Evolutionary conservation across 2,329 filamentous ascomycete species (phyloP), one percentile per base, ranked within the genome.

Genomic region (Colletotrichum sp.): DNA sequence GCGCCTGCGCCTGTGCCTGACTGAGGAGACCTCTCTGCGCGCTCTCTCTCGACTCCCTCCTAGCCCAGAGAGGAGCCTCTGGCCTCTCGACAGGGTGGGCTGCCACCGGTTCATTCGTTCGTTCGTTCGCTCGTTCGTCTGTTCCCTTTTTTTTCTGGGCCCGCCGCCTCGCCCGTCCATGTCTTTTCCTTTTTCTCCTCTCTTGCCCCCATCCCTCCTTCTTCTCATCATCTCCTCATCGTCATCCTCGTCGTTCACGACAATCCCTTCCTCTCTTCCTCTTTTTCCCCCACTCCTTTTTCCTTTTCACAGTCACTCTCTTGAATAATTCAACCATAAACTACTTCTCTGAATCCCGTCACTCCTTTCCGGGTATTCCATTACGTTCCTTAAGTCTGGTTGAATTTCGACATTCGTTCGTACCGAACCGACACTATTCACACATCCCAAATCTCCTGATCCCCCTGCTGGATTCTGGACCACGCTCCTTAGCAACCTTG

Each of bases 351-450:
- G 85, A 84, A 83, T 82, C 86, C 87, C 87, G 87, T 87, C 88
- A 89, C 86, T 89, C 88, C 82, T 88, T 90, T 83, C 87, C 84
- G 84, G 84, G 85, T 83, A 68, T 83, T 79, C 83, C 83, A 85
- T 87, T 86, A 82, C 87, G 84, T 83, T 85, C 84, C 82, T 85
- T 84, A 78, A 43, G 74, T 74, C 74, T 69, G 79, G 78, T 80
- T 81, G 79, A 79, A 79, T 79, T 75, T 78, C 71, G 77, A 70
- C 76, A 65, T 68, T 78, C 66, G 72, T 75, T 76, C 77, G 74
- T 76, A 77, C 68, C 77, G 67, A 68, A 74, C 73, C 67, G 65
- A 76, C 67, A 74, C 74, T 69, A 74, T 69, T 76, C 64, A 74
- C 74, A 77, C 67, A 71, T 63, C 59, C 63, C 57, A 63, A 61